Evolutionary conservation across 495 filamentous ascomycete genomes (phyloP).

Genomic region (Echria macrotheca): DNA sequence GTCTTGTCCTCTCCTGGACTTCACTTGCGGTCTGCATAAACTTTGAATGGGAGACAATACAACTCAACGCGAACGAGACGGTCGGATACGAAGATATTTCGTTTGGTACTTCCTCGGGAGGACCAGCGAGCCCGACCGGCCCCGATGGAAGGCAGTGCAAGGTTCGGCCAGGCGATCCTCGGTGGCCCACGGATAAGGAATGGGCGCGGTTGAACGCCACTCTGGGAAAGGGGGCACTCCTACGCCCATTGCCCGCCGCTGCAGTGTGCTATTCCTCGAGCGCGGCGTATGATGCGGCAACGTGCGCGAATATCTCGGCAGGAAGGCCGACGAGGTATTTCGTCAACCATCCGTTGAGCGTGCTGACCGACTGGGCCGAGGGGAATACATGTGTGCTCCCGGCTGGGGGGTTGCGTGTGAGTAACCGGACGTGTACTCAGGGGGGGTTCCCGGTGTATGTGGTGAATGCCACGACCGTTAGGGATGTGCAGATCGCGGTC

Average conservation of each 20-base stretch:
- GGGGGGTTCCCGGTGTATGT: slow-evolving; percentile 56
- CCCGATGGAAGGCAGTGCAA: slow-evolving; percentile 45
- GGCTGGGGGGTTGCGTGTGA: slow-evolving; percentile 6
- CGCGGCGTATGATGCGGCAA: slow-evolving; percentile 33
- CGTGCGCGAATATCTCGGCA: slow-evolving; percentile 29
- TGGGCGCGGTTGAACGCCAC: slow-evolving; percentile 44
- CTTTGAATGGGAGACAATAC: slow-evolving; percentile 25
- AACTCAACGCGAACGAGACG: slow-evolving; percentile 29
- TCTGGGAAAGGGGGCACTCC: slow-evolving; percentile 40
- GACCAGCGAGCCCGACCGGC: slow-evolving; percentile 1
- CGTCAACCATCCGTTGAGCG: slow-evolving; percentile 30
- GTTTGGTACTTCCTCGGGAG: slow-evolving; percentile 27
- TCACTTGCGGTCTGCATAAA: slow-evolving; percentile 2
- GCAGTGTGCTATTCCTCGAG: slow-evolving; percentile 48
- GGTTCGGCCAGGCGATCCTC: slow-evolving; percentile 41
- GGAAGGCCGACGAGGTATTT: slow-evolving; percentile 25
- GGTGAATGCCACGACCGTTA: slow-evolving; percentile 49
- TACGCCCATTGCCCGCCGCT: slow-evolving; percentile 46
- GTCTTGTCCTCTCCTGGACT: too few species aligned
- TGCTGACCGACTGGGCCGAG: slow-evolving; percentile 31
- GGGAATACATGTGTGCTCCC: slow-evolving; percentile 27
- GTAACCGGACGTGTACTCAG: slow-evolving; percentile 40
- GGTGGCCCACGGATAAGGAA: slow-evolving; percentile 38
- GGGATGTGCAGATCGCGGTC: slow-evolving; percentile 51
- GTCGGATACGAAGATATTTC: slow-evolving; percentile 25